phyloP scores from a whole-genome alignment of 352 stramenopile species.

The Thraustochytrium sp. region DNA sequence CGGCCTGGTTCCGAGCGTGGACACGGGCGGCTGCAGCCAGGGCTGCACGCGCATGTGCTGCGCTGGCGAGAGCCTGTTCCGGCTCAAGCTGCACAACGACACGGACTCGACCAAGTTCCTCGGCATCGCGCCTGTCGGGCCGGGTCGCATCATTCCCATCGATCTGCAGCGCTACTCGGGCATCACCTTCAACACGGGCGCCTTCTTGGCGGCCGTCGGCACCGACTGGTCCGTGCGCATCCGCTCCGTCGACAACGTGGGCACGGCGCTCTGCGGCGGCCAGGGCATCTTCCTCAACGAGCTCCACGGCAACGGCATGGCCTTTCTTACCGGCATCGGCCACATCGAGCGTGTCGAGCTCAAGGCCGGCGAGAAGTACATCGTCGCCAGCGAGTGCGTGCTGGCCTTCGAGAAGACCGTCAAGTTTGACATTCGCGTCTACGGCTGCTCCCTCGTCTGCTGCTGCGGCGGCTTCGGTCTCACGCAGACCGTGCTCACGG shows the following conservation, averaged over 20 bases:
- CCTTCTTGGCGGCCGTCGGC: slow-evolving; percentile 14
- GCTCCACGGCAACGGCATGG: slow-evolving; percentile 23
- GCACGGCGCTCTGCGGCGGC: not conserved
- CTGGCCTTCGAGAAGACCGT: slow-evolving; percentile 24
- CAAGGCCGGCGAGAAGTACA: slow-evolving; percentile 12
- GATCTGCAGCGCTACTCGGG: not conserved
- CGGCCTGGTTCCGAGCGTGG: not conserved
- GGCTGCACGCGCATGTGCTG: slow-evolving; percentile 24
- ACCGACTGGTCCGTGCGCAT: slow-evolving; percentile 9
- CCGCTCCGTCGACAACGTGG: not conserved
- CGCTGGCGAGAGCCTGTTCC: slow-evolving; percentile 27
- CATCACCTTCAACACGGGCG: slow-evolving; percentile 32
- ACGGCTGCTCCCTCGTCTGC: not conserved
- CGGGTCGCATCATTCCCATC: slow-evolving; percentile 22
- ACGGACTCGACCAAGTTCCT: slow-evolving; percentile 15
- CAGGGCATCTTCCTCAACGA: slow-evolving; percentile 37
- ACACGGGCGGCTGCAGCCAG: slow-evolving; percentile 18
- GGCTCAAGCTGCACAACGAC: not conserved
- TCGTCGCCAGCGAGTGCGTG: slow-evolving; percentile 8
- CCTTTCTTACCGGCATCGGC: slow-evolving; percentile 15
- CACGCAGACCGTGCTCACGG: slow-evolving; percentile 1
- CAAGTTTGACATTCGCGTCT: slow-evolving; percentile 15
- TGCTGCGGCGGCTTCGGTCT: slow-evolving; percentile 36
- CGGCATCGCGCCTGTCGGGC: not conserved
- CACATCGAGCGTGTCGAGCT: not conserved